Base-by-base conservation (phyloP, 805 yeast genomes). In the Saccharomycopsis fibuligera region DNA sequence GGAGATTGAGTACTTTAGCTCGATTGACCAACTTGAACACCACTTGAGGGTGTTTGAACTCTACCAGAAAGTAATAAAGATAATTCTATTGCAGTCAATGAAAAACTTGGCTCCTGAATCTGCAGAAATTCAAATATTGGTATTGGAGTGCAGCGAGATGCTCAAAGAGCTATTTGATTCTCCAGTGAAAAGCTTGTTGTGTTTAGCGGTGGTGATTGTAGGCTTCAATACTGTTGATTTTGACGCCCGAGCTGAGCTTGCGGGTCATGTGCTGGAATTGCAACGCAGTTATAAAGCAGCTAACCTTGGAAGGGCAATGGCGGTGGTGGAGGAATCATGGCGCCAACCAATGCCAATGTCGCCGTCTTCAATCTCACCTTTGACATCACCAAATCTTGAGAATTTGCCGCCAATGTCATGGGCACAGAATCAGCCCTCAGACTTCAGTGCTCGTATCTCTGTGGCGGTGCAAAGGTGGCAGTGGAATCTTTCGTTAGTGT, bases 171-270 rank as follows among this genome's bases (percentile, higher is more conserved):
- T 50, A 17, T 17, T 50, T 4, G 25, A 5, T 4, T 33, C 48
- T 3, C 37, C 50, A 4, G 54, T 43, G 9, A 50, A 43, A 33
- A 29, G 50, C 3, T 6, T 47, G n/a, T 33, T 50, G 8, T 50
- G 54, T 35, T 35, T 50, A 10, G 51, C 50, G 22, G 22, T 50
- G 14, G 45, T 46, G 4, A 35, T 50, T 14, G 21, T 43, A 12
- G 54, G 54, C 2, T 27, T 50, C 23, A 50, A 50, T 25, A 41
- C 47, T 3, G 27, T 39, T n/a, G 35, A 17, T 22, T 14, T 25
- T 10, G 10, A 19, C 4, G 45, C 14, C 14, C 16, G 40, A 29
- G 6, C 21, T 5, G 40, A 42, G 17, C 41, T 21, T 17, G 5
- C 47, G 12, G 24, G 23, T 21, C 22, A 36, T n/a, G 39, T 47